Evolutionary conservation across 495 filamentous ascomycete species (phyloP).

Genomic region (Sporormia fimetaria): DNA sequence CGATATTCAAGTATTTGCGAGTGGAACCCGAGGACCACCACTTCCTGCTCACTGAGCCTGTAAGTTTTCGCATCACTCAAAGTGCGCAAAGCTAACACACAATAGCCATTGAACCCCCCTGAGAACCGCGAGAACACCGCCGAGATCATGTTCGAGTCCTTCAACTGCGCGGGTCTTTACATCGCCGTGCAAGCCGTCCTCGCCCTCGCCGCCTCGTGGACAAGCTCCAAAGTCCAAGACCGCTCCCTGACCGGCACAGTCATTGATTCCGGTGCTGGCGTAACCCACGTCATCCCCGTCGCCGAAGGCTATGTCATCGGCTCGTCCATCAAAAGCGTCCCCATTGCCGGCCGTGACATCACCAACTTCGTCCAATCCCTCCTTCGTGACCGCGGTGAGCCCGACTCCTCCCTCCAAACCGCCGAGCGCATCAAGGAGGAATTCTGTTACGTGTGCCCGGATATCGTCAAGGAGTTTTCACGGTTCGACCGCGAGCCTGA

Average conservation of each 20-base stretch:
- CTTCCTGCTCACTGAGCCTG: conserved; percentile 94
- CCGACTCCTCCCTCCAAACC: conserved; percentile 92
- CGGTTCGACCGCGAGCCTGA: conserved; percentile 83
- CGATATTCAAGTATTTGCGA: conserved; percentile 97
- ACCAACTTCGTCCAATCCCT: conserved; percentile 97
- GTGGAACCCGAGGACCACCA: conserved; percentile 98
- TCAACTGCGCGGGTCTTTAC: conserved; percentile 97
- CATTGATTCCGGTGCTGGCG: conserved; percentile 94
- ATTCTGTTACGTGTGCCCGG: conserved; percentile 94
- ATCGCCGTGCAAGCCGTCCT: conserved; percentile 97
- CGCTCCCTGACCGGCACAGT: conserved; percentile 96
- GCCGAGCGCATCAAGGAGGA: conserved; percentile 97
- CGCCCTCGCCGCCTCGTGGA: conserved; percentile 94
- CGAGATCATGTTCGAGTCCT: conserved; percentile 99
- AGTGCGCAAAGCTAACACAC: conserved; percentile 3
- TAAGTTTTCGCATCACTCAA: too few species aligned
- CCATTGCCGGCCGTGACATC: conserved; percentile 92
- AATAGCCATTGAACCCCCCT: conserved; percentile 85
- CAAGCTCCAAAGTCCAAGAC: conserved; percentile 91
- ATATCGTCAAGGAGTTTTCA: conserved; percentile 95
- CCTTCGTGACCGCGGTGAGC: conserved; percentile 89
- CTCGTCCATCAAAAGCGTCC: conserved; percentile 96
- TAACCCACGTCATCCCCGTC: conserved; percentile 97
- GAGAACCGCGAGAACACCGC: conserved; percentile 98
- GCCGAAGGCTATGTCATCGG: conserved; percentile 98